Base-by-base conservation (phyloP, 345 rosid species). In the Gossypium longicalyx region DNA sequence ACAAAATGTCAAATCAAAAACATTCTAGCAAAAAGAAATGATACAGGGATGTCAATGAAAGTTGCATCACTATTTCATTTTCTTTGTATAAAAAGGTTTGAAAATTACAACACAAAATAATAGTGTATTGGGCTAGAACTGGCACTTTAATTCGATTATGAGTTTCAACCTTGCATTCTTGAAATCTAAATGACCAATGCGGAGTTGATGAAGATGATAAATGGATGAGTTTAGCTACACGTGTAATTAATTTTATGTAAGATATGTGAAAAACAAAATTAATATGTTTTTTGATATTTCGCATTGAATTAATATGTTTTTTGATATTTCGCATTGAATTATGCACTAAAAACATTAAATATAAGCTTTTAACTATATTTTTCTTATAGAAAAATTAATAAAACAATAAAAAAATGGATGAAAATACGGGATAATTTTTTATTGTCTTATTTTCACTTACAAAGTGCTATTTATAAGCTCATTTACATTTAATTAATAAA, bases 1-100 rank as follows among this genome's bases (percentile, higher is more conserved):
- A 27, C 49, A 5, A 52, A 38, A 72, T 11, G 70, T 74, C 74
- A 74, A 25, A 49, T 77, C 74, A 49, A 58, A 77, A 74, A 34
- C 76, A 65, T 74, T 77, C 71, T 70, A 74, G 58, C 47, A 54
- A 62, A 62, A 64, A 15, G 17, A 8, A 59, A 25, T 20, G 4
- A 57, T 16, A 48, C 2, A 19, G 43, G 41, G 59, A 38, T 58
- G 63, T n/a, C 12, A 19, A 3, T 79, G 54, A 53, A 77, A 67
- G 58, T 64, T 52, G 73, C 54, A 67, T 4, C 7, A 59, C 65
- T 65, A 34, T 66, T 4, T 52, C 8, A 7, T 52, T 52, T 44
- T 66, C 11, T 0, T 20, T 16, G 11, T 10, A 17, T 3, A 57
- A 41, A 72, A 80, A 60, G 62, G n/a, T 58, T 73, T 69, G 74